phyloP scores from a whole-genome alignment of 2,329 filamentous ascomycete species.

The Rasamsonia emersonii region DNA sequence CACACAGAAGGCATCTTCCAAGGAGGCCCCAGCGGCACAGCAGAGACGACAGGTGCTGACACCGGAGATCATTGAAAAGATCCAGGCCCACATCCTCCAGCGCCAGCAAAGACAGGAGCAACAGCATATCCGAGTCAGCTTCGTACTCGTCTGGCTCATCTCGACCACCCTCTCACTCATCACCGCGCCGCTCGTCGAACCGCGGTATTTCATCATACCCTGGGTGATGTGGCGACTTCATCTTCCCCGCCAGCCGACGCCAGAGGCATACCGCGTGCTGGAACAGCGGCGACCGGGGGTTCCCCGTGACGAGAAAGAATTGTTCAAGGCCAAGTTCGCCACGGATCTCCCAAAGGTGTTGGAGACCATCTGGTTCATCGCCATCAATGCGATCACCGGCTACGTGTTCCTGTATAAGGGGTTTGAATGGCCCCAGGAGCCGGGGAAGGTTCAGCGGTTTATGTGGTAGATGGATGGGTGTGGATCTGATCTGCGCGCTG shows the following conservation, averaged over 20 bases:
- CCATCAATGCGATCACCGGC: conserved; percentile 44
- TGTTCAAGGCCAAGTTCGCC: conserved; percentile 18
- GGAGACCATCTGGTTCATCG: conserved; percentile 51
- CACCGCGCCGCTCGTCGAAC: conserved; percentile 87
- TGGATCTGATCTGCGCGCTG: no score
- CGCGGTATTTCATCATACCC: conserved; percentile 89
- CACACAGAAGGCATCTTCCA: conserved; percentile 15
- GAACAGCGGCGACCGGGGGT: conserved; percentile 11
- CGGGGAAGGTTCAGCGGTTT: conserved; percentile 50
- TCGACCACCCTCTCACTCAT: conserved; percentile 70
- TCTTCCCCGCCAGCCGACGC: conserved; percentile 46
- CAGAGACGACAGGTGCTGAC: conserved; percentile 16
- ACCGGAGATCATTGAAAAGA: conserved; percentile 19
- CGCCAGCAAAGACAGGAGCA: conserved; percentile 21
- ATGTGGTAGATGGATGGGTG: conserved; percentile 42
- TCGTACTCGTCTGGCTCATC: conserved; percentile 54
- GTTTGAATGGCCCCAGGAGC: conserved; percentile 52
- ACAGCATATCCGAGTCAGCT: conserved; percentile 36
- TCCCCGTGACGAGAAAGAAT: conserved; percentile 13
- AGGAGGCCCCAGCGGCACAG: conserved; percentile 11
- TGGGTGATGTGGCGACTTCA: conserved; percentile 90
- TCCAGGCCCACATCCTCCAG: conserved; percentile 20
- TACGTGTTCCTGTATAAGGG: conserved; percentile 49
- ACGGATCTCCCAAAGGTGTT: conserved; percentile 28
- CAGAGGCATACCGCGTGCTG: conserved; percentile 20